Conservation (phyloP, 257 asterid genomes). For the Solanum pinnatisectum region DNA sequence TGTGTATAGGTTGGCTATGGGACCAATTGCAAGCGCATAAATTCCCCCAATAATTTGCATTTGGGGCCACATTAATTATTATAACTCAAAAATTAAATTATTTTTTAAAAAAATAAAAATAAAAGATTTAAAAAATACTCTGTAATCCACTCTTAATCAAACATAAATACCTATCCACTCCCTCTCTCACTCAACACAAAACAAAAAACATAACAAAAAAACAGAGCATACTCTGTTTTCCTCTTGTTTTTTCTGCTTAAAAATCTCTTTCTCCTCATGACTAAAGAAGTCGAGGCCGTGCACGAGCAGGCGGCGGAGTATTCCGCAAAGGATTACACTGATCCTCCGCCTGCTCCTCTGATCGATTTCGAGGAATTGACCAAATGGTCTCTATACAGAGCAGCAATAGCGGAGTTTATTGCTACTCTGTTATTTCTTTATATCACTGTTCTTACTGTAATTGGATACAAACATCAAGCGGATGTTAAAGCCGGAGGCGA, state of each 20-base stretch:
- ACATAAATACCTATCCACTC: slow-evolving; percentile 4
- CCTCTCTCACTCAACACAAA: neutral
- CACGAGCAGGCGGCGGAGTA: slow-evolving; percentile 25
- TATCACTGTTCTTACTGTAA: slow-evolving; percentile 52
- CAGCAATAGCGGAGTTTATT: slow-evolving; percentile 63
- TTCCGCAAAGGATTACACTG: slow-evolving; percentile 69
- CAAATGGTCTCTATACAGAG: slow-evolving; percentile 70
- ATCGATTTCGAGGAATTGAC: slow-evolving; percentile 45
- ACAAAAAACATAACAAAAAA: neutral
- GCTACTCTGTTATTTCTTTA: slow-evolving; percentile 74
- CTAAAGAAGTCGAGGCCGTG: slow-evolving; percentile 46
- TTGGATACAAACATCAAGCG: slow-evolving; percentile 46
- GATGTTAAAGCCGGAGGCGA: slow-evolving; percentile 27
- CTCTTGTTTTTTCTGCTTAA: neutral
- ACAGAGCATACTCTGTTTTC: neutral
- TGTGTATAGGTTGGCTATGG: neutral
- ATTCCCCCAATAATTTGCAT: neutral
- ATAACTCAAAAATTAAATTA: neutral
- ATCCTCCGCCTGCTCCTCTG: slow-evolving; percentile 69
- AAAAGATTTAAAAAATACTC: neutral
- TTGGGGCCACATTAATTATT: neutral
- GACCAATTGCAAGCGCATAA: slow-evolving; percentile 14
- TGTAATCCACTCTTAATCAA: slow-evolving; percentile 11
- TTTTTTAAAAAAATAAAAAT: too few species aligned
- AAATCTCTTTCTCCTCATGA: slow-evolving; percentile 10